These are phyloP conservation scores for Leccinum barrowsii DNA, from an alignment of 768 basidiomycete species.

Conservation along the genomic window DNA sequence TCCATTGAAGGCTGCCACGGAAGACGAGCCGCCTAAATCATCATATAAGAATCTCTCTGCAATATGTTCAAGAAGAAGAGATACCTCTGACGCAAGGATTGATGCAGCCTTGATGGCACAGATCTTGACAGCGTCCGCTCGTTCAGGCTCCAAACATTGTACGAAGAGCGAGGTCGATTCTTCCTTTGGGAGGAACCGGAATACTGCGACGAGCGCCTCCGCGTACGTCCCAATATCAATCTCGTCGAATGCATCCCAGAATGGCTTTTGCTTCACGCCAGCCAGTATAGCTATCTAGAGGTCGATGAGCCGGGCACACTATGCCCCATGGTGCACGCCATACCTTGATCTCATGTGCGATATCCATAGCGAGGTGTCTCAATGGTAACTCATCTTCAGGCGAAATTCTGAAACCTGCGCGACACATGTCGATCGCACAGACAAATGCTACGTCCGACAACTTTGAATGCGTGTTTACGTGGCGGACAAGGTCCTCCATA, in stretches of 20 bases:
- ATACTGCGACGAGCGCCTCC: conserved; percentile 70
- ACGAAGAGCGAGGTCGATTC: conserved; percentile 60
- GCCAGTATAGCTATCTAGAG: conserved; percentile 22
- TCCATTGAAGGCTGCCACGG: conserved; percentile 54
- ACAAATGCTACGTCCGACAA: conserved; percentile 63
- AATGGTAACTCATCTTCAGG: conserved; percentile 59
- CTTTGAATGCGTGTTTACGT: conserved; percentile 52
- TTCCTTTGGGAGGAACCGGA: conserved; percentile 62
- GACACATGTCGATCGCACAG: conserved; percentile 75
- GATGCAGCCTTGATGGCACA: conserved; percentile 71
- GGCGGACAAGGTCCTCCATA: conserved; percentile 58
- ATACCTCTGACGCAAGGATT: conserved; percentile 64
- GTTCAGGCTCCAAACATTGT: conserved; percentile 68
- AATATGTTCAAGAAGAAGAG: conserved; percentile 7
- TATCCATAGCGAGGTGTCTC: conserved; percentile 61
- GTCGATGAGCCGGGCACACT: not conserved
- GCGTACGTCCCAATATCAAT: conserved; percentile 75
- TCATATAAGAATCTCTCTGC: conserved; percentile 8
- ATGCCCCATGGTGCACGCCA: conserved; percentile 16
- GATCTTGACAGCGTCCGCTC: conserved; percentile 78
- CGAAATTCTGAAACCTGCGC: conserved; percentile 56
- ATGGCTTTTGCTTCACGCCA: conserved; percentile 48
- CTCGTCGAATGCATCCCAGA: conserved; percentile 69
- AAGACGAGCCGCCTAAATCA: conserved; percentile 46
- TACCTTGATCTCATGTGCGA: conserved; percentile 81